Evolutionary conservation across 306 rosid genomes (phyloP), one percentile per base, ranked within the genome.

Genomic region (Herpetospermum pedunculosum): DNA sequence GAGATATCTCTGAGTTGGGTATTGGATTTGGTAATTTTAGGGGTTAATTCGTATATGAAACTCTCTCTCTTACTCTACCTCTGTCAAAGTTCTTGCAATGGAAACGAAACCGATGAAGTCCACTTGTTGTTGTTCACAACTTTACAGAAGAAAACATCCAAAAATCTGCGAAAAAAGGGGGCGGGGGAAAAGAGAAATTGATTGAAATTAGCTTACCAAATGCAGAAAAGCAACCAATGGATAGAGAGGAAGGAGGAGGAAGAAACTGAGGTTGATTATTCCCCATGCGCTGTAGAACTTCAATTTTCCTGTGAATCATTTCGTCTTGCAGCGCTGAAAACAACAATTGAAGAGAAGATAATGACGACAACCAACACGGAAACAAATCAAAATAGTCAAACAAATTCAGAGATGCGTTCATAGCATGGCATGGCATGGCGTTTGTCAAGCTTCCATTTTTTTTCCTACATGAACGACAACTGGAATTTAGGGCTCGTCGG

Each of bases 1-100:
- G 60, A 44, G 43, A 71, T 70, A 47, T 71, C 35, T 35, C 75
- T 71, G 59, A 71, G 59, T n/a, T 71, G 75, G 75, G 59, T 34
- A 30, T 49, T 48, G 75, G 59, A 48, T 71, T 71, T 71, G 57
- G 59, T 48, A 18, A 34, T 50, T 49, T 37, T 52, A 12, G 40
- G 50, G 75, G 53, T 43, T 50, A 72, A 72, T 72, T 48, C 47
- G 59, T 48, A 35, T 7, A 11, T 71, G 18, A 4, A 71, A 71
- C 23, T 44, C 43, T 70, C 43, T 48, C 49, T 32, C 47, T 43
- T 25, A 28, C 18, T 46, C 1, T 40, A 15, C 48, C 58, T 28
- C 40, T 28, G 57, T 29, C 15, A 71, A 16, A 21, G 57, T 72
- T 72, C 60, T 48, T 48, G 53, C 75, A 28, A 47, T 34, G 48